A percentile compares a stretch with the other conserved stretches of the same genome.
Evolutionary conservation across 2,329 filamentous ascomycete genomes (phyloP).

Genomic region (Colletotrichum somersetense): DNA sequence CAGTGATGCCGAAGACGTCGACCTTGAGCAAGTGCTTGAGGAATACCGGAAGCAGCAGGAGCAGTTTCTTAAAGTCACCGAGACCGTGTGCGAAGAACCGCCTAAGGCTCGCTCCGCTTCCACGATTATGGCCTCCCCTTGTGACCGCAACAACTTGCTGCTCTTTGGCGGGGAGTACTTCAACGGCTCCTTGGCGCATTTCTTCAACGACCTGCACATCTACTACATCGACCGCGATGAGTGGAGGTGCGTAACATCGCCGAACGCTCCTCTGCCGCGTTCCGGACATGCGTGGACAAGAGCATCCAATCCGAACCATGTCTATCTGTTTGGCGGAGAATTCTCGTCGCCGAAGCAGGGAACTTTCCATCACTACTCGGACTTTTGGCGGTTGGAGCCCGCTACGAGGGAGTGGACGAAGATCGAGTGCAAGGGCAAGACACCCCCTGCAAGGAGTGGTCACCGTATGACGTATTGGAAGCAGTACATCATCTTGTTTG

Average conservation of each 20-base stretch:
- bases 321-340: slow-evolving; percentile 96
- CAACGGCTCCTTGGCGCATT: slow-evolving; percentile 86
- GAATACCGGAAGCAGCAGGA: slow-evolving; percentile 95
- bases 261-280: slow-evolving; percentile 90
- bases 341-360: slow-evolving; percentile 98
- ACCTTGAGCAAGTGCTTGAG: slow-evolving; percentile 92
- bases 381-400: slow-evolving; percentile 95
- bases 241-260: slow-evolving; percentile 91
- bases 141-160: slow-evolving; percentile 88
- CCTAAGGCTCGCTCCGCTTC: slow-evolving; percentile 84
- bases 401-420: slow-evolving; percentile 89
- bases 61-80: slow-evolving; percentile 93
- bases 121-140: slow-evolving; percentile 85
- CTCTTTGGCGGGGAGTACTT: slow-evolving; percentile 97
- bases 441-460: slow-evolving; percentile 87
- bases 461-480: slow-evolving; percentile 98
- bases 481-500: slow-evolving; percentile 95
- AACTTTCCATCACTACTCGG: slow-evolving; percentile 99
- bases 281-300: slow-evolving; percentile 96
- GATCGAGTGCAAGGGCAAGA: slow-evolving; percentile 82
- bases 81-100: slow-evolving; percentile 76
- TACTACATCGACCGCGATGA: slow-evolving; percentile 86
- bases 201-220: slow-evolving; percentile 75
- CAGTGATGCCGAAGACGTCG: slow-evolving; percentile 91
- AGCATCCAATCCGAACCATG: slow-evolving; percentile 83